Conservation (phyloP, 805 yeast genomes). For the Metschnikowia noctiluminum region DNA sequence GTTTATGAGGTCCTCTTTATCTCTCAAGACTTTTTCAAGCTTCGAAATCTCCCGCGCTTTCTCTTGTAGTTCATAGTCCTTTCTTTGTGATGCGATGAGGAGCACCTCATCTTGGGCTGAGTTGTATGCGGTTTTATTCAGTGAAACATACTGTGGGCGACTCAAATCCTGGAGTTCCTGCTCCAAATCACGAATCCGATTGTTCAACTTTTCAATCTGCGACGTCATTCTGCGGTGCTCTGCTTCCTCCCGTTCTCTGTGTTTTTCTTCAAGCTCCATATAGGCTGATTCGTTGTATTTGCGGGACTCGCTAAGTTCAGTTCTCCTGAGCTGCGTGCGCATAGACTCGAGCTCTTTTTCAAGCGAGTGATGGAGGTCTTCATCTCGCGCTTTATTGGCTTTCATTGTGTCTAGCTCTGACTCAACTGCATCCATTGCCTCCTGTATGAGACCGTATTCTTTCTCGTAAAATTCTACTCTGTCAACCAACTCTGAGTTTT, state of each 20-base stretch:
- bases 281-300: conserved; percentile 19
- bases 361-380: conserved; percentile 20
- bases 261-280: conserved; percentile 22
- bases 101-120: conserved; percentile 5
- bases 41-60: conserved; percentile 18
- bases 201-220: conserved; percentile 35
- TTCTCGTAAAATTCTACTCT: conserved; percentile 27
- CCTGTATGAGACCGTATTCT: conserved; percentile 25
- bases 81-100: conserved; percentile 19
- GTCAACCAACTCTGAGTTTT: conserved; percentile 22
- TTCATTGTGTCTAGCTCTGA: conserved; percentile 23
- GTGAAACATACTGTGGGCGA: conserved; percentile 10
- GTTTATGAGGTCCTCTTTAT: conserved; percentile 36
- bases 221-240: conserved; percentile 22
- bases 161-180: conserved; percentile 34
- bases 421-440: conserved; percentile 23
- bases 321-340: conserved; percentile 12
- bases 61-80: conserved; percentile 19
- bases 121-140: not conserved
- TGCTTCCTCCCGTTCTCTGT: conserved; percentile 20
- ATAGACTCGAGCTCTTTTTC: conserved; percentile 29
- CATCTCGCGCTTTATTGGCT: conserved; percentile 13
- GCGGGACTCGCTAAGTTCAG: conserved; percentile 15
- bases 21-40: conserved; percentile 20
- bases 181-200: conserved; percentile 33